phyloP scores from a whole-genome alignment of 768 basidiomycete genomes.

The Cyathus striatus region DNA sequence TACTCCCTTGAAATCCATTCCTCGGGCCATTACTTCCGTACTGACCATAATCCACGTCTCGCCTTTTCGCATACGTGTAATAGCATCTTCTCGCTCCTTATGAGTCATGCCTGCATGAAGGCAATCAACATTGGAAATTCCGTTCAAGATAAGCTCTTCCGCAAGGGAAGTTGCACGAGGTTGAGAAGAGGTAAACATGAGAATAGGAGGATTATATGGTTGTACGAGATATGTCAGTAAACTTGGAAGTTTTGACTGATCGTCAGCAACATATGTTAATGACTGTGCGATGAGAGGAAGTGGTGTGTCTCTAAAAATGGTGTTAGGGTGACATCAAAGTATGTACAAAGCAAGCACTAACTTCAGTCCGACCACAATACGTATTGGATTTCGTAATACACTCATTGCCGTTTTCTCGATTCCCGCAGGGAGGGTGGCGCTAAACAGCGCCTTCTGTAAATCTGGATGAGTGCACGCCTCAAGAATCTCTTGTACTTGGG shows the following conservation, averaged over 20 bases:
- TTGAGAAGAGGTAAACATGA: conserved; percentile 90
- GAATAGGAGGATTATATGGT: conserved; percentile 84
- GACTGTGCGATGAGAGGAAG: conserved; percentile 86
- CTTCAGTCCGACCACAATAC: conserved; percentile 97
- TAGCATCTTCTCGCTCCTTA: conserved; percentile 82
- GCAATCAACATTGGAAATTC: conserved; percentile 78
- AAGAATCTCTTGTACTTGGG: conserved; percentile 85
- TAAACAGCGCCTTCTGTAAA: conserved; percentile 87
- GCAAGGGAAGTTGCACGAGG: conserved; percentile 76
- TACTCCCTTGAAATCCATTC: conserved; percentile 96
- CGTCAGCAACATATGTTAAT: conserved; percentile 88
- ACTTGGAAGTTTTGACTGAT: conserved; percentile 90
- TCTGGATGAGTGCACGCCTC: conserved; percentile 64
- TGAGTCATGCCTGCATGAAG: conserved; percentile 88
- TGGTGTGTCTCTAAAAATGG: conserved; percentile 74
- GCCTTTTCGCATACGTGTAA: conserved; percentile 81
- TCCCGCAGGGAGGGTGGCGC: conserved; percentile 88
- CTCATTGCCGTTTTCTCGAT: conserved; percentile 84
- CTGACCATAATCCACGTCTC: conserved; percentile 94
- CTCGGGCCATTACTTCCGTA: conserved; percentile 96
- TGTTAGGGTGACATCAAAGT: conserved; percentile 2
- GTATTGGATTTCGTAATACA: conserved; percentile 80
- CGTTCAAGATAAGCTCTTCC: conserved; percentile 76
- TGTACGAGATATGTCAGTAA: conserved; percentile 74
- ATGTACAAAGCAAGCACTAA: conserved; percentile 30